Evolutionary conservation across 1,139 yeast species (phyloP), one percentile per base, ranked within the genome.

Genomic region (Sporopachydermia cereana): DNA sequence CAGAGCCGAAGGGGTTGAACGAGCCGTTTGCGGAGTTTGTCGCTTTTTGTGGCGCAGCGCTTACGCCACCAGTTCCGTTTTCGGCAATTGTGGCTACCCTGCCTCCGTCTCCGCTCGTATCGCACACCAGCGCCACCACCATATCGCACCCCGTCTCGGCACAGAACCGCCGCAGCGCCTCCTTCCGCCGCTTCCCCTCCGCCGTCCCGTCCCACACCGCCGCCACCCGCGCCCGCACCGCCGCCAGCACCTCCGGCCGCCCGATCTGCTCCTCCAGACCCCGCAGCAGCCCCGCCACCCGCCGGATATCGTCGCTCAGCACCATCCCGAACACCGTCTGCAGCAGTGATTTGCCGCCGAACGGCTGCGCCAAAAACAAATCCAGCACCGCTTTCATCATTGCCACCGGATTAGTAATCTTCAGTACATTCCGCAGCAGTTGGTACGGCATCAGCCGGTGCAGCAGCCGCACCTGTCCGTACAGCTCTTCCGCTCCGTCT

Each of bases 351-450:
- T 75, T 74, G 41, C 77, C 74, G 9, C 84, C 85, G 49, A 80
- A 77, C 29, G 94, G 79, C 54, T 82, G 86, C 20, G 88, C 84
- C 61, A 89, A 74, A 50, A 89, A 76, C 48, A 89, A 59, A 56
- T 86, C 95, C 27, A 88, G 71, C 55, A 88, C 65, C 23, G 83
- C 77, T 47, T 88, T 82, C 64, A 85, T 76, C 36, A 89, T 78
- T 44, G 83, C 76, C 62, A 86, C 77, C 2, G 97, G 97, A 57
- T 89, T 89, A 1, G 96, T 84, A 51, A 80, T 79, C 54, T 77
- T 72, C 52, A 89, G 62, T 27, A 89, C 80, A 17, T 85, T 85
- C 44, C 80, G 79, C 60, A 88, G 74, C 43, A 88, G 58, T 1
- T 73, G 66, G 58, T 88, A 88, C 0, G 96, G 97, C 63, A 88